A percentile compares a stretch with the other conserved stretches of the same genome.
phyloP scores from a whole-genome alignment of 192 early-diverging fungal species.

The Phlyctochytrium bullatum region DNA sequence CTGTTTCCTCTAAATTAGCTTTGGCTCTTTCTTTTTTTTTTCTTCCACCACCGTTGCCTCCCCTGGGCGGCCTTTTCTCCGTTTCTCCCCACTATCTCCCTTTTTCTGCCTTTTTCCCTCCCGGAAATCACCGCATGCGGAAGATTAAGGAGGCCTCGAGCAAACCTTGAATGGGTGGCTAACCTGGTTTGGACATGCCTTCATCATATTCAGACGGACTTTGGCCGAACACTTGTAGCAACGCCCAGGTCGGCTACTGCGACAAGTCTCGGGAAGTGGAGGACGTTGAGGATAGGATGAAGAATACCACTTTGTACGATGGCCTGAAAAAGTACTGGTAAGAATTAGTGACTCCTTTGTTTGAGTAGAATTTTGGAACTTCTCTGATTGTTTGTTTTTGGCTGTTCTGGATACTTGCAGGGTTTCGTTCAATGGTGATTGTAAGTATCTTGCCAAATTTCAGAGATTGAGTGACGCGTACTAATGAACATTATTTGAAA shows the following conservation, averaged over 20 bases:
- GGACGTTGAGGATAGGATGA: slow-evolving; percentile 5
- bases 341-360: no score
- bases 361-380: no score
- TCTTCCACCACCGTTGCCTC: no score
- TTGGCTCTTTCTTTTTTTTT: not conserved
- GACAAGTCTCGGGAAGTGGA: slow-evolving; percentile 13
- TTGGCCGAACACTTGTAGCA: slow-evolving; percentile 26
- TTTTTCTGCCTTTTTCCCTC: no score
- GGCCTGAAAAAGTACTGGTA: slow-evolving; percentile 18
- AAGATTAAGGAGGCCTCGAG: no score
- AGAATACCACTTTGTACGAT: slow-evolving; percentile 4
- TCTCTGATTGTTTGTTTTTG: not conserved
- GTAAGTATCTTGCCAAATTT: not conserved
- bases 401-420: slow-evolving; percentile 9
- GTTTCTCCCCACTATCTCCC: no score
- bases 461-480: no score
- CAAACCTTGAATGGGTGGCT: no score
- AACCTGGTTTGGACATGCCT: no score
- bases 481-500: no score
- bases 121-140: no score
- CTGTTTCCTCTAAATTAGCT: not conserved
- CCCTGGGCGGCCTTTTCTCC: no score
- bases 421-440: slow-evolving; percentile 24
- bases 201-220: slow-evolving; percentile 15
- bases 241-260: slow-evolving; percentile 23